Evolutionary conservation across 805 yeast species (phyloP), one percentile per base, ranked within the genome.

Genomic region (Lipomyces chichibuensis): DNA sequence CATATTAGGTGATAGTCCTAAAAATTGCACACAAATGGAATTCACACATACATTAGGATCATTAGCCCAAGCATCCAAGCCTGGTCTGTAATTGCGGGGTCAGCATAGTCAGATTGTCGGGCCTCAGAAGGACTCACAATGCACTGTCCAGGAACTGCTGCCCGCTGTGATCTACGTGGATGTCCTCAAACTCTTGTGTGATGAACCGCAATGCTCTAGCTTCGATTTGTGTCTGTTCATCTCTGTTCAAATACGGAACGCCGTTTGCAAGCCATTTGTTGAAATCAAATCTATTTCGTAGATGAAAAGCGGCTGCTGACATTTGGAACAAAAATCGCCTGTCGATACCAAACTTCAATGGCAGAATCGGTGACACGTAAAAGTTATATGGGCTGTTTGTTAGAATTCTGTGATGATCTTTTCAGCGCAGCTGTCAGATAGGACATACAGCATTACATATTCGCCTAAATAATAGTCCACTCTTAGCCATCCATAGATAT

Each of bases 341-440:
- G 46, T 56, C 59, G 33, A 56, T 13, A 13, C 59, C 59, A 56
- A 27, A 32, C 33, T 29, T 25, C 25, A 35, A 52, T 20, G 59
- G 59, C n/a, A 56, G 59, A 29, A 56, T 56, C 6, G 59, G 59
- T 35, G 59, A 56, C 37, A 56, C 32, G 20, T 56, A 56, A 13
- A 56, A 56, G 20, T 56, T 56, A 29, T 56, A 56, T 5, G 59
- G 59, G 14, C 59, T 56, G 27, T 6, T 17, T 14, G 17, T 17
- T 17, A 14, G 49, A 43, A 39, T 14, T 39, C 6, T 9, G 39
- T 3, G 49, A 6, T 43, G 3, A 8, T 43, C 49, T 5, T 43
- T 43, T 3, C 49, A 23, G 49, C 20, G 4, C 9, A 17, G 3
- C 49, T 14, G 7, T 43, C 49, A 43, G 20, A 17, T 7, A 17